Evolutionary conservation across 2,329 filamentous ascomycete species (phyloP), one percentile per base, ranked within the genome.

Genomic region (Madurella mycetomatis): DNA sequence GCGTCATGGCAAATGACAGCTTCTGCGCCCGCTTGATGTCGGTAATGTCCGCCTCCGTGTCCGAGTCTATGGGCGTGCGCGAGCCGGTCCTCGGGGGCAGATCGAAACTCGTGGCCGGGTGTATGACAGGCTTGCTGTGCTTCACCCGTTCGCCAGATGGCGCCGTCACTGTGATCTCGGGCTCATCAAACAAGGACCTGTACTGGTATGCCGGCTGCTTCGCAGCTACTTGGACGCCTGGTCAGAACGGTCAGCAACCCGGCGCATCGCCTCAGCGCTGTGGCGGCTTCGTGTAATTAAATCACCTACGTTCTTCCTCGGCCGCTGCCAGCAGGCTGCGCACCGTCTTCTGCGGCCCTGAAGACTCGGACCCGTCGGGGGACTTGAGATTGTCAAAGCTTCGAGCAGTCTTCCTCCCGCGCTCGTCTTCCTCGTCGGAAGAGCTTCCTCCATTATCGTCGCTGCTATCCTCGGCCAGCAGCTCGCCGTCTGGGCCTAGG

Each of bases 21-120:
- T 87, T 89, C 70, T 97, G 94, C 0, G 94, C 94, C 34, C 87
- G 83, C 70, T 88, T 89, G 63, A 97, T 89, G 62, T 96, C 92
- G 30, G 84, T 85, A 47, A 92, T 77, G 54, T 95, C 89, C 19
- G 86, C 87, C 68, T 96, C 91, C 32, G 91, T 86, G 55, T 97
- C 94, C 2, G 90, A 95, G 59, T 90, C 87, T 54, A 91, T 79
- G 0, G 73, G 86, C 70, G 79, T 73, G 65, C 76, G 69, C 2
- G 73, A 72, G 4, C 76, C 76, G 5, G 82, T 83, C n/a, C 73
- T 65, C 2, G 80, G 80, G 13, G 81, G 78, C 55, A 85, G 75
- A 65, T 96, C 92, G 67, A 92, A 96, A 67, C 86, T 94, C 11
- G 89, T 95, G 50, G 84, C 83, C 1, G 92, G 92, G 67, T 95